Evolutionary conservation across 2,329 filamentous ascomycete species (phyloP), one percentile per base, ranked within the genome.

Genomic region (Colletotrichum noveboracense): DNA sequence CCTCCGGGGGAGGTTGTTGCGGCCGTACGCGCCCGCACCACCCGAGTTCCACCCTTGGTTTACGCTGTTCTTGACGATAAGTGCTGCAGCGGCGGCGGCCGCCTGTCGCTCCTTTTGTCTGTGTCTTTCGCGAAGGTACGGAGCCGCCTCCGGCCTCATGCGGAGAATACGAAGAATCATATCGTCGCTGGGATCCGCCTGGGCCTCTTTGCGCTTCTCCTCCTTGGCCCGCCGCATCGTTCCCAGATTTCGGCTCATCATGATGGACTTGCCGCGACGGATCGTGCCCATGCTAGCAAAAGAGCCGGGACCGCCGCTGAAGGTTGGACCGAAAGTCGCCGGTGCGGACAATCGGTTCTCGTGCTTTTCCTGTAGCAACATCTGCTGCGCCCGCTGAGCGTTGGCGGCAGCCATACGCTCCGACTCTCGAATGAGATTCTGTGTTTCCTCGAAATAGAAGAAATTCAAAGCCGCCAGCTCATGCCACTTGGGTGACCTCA

Each of bases 401-500:
- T 94, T 97, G 55, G 96, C 95, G 3, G 95, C 93, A 5, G 96
- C 96, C 94, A 99, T 99, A 71, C 95, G 92, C 85, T 99, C 97
- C 4, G 95, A 98, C n/a, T 95, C 98, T 66, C 96, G 94, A 80
- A 98, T 95, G 14, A 99, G 90, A 80, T 94, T 96, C 76, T 97
- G 95, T 1, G 96, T 98, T 36, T 94, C 91, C 81, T 98, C 96
- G 82, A 97, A 97, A 88, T 99, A 99, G 89, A 98, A 99, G 89
- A 98, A 99, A 87, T 98, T 98, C 77, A 99, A 91, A 77, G 95
- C 96, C 78, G 97, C 95, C 70, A 99, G 92, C 84, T 99, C 97
- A 87, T 98, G 96, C 88, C 98, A 99, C 90, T 99, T 99, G 82
- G 96, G 95, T 79, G 95, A 98, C 86, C 98, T 98, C 82, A 99